These are phyloP conservation scores for Fusarium haematococcum DNA, from an alignment of 2,329 filamentous ascomycete species.

Conservation along the genomic window DNA sequence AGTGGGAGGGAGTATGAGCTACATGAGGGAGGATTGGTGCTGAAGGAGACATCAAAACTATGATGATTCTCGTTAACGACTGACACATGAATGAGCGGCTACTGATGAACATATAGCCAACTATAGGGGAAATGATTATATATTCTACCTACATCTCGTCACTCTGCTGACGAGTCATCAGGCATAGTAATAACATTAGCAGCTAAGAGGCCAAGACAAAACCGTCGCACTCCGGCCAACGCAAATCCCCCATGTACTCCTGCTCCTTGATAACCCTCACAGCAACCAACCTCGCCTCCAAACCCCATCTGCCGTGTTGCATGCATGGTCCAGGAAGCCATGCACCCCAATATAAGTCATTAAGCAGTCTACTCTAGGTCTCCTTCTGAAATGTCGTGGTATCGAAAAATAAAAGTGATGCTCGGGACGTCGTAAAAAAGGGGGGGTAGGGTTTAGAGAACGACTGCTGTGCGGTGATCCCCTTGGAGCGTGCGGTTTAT, in stretches of 20 bases:
- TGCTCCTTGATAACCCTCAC: conserved; percentile 6
- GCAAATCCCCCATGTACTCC: conserved; percentile 27
- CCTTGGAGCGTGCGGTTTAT: conserved; percentile 12
- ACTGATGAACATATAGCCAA: not conserved
- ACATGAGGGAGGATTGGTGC: conserved; percentile 70
- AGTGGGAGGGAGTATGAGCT: conserved; percentile 78
- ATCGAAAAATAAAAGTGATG: conserved; percentile 51
- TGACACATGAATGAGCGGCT: not conserved
- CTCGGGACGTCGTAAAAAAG: conserved; percentile 29
- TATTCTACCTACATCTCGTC: conserved; percentile 44
- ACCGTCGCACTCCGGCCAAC: conserved; percentile 12
- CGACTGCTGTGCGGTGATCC: conserved; percentile 19
- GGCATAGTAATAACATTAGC: conserved; percentile 25
- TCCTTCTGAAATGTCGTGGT: conserved; percentile 49
- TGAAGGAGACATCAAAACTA: conserved; percentile 52
- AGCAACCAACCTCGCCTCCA: conserved; percentile 13
- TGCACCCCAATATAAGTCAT: conserved; percentile 43
- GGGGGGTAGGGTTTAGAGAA: conserved; percentile 2
- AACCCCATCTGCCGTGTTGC: conserved; percentile 3
- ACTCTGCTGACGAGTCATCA: conserved; percentile 10
- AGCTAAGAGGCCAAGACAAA: conserved; percentile 25
- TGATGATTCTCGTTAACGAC: conserved; percentile 24
- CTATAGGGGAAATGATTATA: conserved; percentile 36
- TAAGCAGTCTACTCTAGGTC: conserved; percentile 52
- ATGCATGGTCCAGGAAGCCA: conserved; percentile 13